Percentiles rank a stretch among this genome's conserved stretches.
Evolutionary conservation across 768 basidiomycete species (phyloP).

Genomic region (Tephrocybe rancida): DNA sequence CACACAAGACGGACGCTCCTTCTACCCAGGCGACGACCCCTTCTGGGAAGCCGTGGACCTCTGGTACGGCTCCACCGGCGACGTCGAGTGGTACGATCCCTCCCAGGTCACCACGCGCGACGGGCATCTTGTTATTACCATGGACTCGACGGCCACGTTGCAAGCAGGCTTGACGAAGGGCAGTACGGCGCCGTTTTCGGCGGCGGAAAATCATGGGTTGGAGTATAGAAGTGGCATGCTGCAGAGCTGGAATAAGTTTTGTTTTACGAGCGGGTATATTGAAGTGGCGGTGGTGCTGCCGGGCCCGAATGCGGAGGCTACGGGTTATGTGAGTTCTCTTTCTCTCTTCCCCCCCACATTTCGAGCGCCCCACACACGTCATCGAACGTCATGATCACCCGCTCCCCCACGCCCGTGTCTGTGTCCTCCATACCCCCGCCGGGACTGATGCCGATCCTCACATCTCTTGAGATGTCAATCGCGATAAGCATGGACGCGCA

Average conservation of each 20-base stretch:
- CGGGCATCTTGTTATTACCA: slow-evolving; percentile 69
- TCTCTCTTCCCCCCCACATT: too few species aligned
- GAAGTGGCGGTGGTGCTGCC: slow-evolving; percentile 67
- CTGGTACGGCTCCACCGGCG: slow-evolving; percentile 73
- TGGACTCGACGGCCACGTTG: slow-evolving; percentile 48
- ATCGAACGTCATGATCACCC: background rate
- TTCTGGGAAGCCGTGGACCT: slow-evolving; percentile 74
- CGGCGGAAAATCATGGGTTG: slow-evolving; percentile 54
- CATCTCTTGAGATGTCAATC: too few species aligned
- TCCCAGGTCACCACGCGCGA: slow-evolving; percentile 63
- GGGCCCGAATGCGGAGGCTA: slow-evolving; percentile 53
- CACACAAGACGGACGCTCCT: slow-evolving; percentile 53
- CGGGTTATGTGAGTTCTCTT: slow-evolving; percentile 44
- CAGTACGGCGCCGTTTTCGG: slow-evolving; percentile 48
- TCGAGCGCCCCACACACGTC: too few species aligned
- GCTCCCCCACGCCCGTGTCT: background rate
- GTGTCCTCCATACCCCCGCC: too few species aligned
- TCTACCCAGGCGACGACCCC: slow-evolving; percentile 56
- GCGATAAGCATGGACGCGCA: too few species aligned
- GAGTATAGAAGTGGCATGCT: slow-evolving; percentile 77
- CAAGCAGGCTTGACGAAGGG: slow-evolving; percentile 32
- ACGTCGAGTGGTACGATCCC: slow-evolving; percentile 80
- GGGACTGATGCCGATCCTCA: too few species aligned
- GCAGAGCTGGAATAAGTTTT: slow-evolving; percentile 91
- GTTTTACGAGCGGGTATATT: slow-evolving; percentile 80